A percentile compares a stretch with the other conserved stretches of the same genome.
Conservation (phyloP, 192 early-diverging fungal species). For the Helicostylum pulchrum region DNA sequence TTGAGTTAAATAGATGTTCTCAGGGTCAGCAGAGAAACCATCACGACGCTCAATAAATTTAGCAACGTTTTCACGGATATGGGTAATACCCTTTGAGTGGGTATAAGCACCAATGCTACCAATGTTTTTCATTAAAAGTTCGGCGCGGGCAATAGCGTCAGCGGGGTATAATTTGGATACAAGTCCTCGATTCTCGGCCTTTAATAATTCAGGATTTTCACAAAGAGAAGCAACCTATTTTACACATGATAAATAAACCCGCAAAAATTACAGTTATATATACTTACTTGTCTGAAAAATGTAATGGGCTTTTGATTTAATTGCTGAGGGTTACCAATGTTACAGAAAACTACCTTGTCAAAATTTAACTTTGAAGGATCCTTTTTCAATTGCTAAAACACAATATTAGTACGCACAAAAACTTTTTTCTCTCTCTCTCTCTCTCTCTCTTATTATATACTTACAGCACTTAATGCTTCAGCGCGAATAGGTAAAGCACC, state of each 20-base stretch:
- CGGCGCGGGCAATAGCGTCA: slow-evolving; percentile 86
- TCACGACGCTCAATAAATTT: slow-evolving; percentile 88
- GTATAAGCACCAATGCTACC: slow-evolving; percentile 87
- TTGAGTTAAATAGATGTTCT: slow-evolving; percentile 88
- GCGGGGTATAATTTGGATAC: slow-evolving; percentile 65
- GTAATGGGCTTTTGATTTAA: slow-evolving; percentile 88
- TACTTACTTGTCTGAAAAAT: slow-evolving; percentile 87
- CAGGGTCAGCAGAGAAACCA: slow-evolving; percentile 81
- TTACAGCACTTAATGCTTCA: slow-evolving; percentile 69
- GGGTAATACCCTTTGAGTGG: slow-evolving; percentile 88
- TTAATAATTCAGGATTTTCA: slow-evolving; percentile 83
- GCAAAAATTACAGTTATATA: too few relatives aligned
- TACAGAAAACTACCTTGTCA: slow-evolving; percentile 68
- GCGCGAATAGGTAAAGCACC: slow-evolving; percentile 93
- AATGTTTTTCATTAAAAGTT: slow-evolving; percentile 65
- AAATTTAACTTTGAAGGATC: slow-evolving; percentile 59
- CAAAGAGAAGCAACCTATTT: slow-evolving; percentile 76
- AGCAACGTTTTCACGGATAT: slow-evolving; percentile 84
- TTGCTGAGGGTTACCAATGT: slow-evolving; percentile 95
- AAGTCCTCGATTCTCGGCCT: slow-evolving; percentile 53
- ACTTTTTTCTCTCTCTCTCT: not conserved
- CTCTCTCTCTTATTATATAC: slow-evolving; percentile 7
- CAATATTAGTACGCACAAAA: not conserved
- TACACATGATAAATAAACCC: not conserved
- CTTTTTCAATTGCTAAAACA: slow-evolving; percentile 39